phyloP scores from a whole-genome alignment of 495 filamentous ascomycete species.

The Neurospora africana region DNA sequence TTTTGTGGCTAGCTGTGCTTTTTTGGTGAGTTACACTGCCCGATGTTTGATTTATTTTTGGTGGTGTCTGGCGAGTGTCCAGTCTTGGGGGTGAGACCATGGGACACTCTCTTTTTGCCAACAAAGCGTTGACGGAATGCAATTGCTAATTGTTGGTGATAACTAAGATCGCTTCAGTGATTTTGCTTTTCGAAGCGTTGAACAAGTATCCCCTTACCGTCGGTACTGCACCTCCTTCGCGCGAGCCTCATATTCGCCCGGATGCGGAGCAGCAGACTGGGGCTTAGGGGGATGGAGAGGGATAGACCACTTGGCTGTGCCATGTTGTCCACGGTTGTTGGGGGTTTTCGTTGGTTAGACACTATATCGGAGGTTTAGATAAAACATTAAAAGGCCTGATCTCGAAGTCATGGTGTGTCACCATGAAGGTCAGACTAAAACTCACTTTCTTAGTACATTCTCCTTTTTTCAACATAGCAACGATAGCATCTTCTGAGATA shows the following conservation, averaged over 20 bases:
- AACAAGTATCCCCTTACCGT: constrained; percentile 49
- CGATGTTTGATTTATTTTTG: background rate
- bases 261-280: background rate
- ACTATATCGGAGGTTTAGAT: background rate
- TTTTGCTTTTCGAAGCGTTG: constrained; percentile 58
- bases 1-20: constrained; percentile 62
- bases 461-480: background rate
- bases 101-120: too few species aligned
- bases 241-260: background rate
- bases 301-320: background rate
- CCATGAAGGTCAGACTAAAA: too few species aligned
- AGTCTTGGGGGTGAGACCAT: background rate
- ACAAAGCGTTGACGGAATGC: too few species aligned
- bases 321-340: background rate
- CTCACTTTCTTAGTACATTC: background rate
- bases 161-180: constrained; percentile 40
- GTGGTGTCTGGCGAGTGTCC: background rate
- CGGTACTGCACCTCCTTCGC: background rate
- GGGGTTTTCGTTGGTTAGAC: background rate
- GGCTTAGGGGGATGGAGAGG: background rate
- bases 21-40: constrained; percentile 39
- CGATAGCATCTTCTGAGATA: too few species aligned
- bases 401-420: background rate
- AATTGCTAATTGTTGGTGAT: background rate
- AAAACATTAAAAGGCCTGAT: background rate